Evolutionary conservation across 345 rosid genomes (phyloP).

Genomic region (Populus simonii): DNA sequence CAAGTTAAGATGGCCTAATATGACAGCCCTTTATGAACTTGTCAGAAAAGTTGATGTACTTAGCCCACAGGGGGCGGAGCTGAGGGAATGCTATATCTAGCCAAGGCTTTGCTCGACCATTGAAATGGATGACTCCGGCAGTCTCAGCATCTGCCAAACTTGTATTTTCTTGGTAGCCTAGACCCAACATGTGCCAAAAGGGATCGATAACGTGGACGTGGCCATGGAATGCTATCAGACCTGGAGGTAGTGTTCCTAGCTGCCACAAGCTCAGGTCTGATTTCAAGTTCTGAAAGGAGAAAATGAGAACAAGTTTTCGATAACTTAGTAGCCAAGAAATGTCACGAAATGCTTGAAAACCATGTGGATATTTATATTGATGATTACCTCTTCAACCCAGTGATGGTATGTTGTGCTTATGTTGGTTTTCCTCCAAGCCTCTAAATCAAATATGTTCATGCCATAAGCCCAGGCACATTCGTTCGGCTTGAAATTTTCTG

Average conservation of each 20-base stretch:
- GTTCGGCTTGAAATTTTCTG: slow-evolving; percentile 58
- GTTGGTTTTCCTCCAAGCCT: slow-evolving; percentile 92
- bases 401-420: slow-evolving; percentile 80
- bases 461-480: slow-evolving; percentile 99
- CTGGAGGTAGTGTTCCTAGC: slow-evolving; percentile 90
- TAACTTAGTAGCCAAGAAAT: background rate
- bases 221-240: slow-evolving; percentile 89
- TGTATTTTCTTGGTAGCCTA: slow-evolving; percentile 89
- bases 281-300: slow-evolving; percentile 71
- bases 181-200: slow-evolving; percentile 97
- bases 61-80: slow-evolving; percentile 80
- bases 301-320: background rate
- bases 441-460: slow-evolving; percentile 84
- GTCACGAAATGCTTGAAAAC: background rate
- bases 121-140: slow-evolving; percentile 91
- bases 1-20: slow-evolving; percentile 52
- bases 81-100: slow-evolving; percentile 88
- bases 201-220: slow-evolving; percentile 83
- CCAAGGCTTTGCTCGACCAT: slow-evolving; percentile 99
- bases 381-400: slow-evolving; percentile 82
- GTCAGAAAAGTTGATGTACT: slow-evolving; percentile 75
- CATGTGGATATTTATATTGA: background rate
- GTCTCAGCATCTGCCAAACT: slow-evolving; percentile 55
- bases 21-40: slow-evolving; percentile 85
- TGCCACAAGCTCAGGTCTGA: slow-evolving; percentile 97